Conservation (phyloP, 75 land plant genomes). For the Cryptomeria japonica region DNA sequence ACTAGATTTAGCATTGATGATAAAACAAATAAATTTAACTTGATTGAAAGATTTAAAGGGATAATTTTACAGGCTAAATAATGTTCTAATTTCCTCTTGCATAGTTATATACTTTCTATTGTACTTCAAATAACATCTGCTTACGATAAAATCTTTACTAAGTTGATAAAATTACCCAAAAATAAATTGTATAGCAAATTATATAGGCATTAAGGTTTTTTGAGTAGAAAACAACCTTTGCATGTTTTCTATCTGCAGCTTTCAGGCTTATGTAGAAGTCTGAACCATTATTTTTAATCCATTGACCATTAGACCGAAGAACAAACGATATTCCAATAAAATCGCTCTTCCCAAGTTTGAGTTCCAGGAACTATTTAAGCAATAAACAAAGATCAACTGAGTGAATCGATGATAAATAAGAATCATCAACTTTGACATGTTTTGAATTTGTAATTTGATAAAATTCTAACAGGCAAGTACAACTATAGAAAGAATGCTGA, state of each 20-base stretch:
- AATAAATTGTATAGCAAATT: not conserved
- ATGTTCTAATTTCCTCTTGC: not conserved
- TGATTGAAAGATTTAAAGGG: not conserved
- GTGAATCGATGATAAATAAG: not conserved
- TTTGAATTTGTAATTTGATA: too few relatives aligned
- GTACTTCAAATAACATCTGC: not conserved
- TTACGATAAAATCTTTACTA: not conserved
- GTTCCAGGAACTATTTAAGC: constrained; percentile 40
- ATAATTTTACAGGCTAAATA: not conserved
- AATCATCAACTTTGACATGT: not conserved
- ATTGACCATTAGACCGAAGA: constrained; percentile 41
- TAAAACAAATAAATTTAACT: not conserved
- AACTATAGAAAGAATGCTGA: not conserved
- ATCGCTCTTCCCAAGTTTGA: constrained; percentile 30
- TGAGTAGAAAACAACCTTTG: not conserved
- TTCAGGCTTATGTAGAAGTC: constrained; percentile 47
- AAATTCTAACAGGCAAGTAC: not conserved
- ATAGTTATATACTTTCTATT: not conserved
- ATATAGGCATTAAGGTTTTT: not conserved
- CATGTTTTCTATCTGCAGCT: constrained; percentile 25
- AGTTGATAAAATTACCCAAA: not conserved
- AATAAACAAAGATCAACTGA: not conserved
- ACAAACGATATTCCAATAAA: constrained; percentile 64
- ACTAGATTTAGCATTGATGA: not conserved
- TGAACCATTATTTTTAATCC: constrained; percentile 70